Conservation (phyloP, 2,329 filamentous ascomycete species). For the Cladosporium sp. region DNA sequence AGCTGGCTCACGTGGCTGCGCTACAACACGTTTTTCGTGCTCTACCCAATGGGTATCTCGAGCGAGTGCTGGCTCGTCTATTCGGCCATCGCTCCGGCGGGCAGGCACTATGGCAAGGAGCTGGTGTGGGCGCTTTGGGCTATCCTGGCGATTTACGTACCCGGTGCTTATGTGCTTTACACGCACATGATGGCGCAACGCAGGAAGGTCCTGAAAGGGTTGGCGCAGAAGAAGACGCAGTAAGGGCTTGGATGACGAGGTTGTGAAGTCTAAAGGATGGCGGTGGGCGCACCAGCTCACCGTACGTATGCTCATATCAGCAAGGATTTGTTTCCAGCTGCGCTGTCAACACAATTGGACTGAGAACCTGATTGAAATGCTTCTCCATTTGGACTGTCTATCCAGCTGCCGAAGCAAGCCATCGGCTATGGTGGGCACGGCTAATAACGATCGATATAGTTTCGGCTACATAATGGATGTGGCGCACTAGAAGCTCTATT, state of each 20-base stretch:
- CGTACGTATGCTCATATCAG: no score
- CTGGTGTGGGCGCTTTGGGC: conserved; percentile 56
- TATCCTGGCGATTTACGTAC: conserved; percentile 70
- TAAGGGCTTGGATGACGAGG: not conserved
- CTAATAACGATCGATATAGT: no score
- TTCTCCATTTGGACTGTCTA: no score
- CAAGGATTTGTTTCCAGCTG: no score
- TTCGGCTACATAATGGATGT: no score
- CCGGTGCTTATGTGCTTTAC: conserved; percentile 80
- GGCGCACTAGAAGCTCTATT: no score
- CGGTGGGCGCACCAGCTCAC: no score
- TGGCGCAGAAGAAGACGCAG: conserved; percentile 40
- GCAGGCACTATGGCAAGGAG: conserved; percentile 31
- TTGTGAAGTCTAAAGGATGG: no score
- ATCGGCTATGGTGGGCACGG: no score
- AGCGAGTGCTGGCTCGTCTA: conserved; percentile 82
- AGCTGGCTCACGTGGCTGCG: conserved; percentile 68
- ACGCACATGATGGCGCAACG: conserved; percentile 93
- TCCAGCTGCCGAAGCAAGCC: no score
- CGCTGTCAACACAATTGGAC: no score
- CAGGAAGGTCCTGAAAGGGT: conserved; percentile 65
- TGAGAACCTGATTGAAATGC: no score
- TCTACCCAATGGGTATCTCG: conserved; percentile 86
- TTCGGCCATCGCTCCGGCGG: conserved; percentile 55
- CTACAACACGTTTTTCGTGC: conserved; percentile 84